Evolutionary conservation across 345 rosid genomes (phyloP), one percentile per base, ranked within the genome.

Genomic region (Ceriops zippeliana): DNA sequence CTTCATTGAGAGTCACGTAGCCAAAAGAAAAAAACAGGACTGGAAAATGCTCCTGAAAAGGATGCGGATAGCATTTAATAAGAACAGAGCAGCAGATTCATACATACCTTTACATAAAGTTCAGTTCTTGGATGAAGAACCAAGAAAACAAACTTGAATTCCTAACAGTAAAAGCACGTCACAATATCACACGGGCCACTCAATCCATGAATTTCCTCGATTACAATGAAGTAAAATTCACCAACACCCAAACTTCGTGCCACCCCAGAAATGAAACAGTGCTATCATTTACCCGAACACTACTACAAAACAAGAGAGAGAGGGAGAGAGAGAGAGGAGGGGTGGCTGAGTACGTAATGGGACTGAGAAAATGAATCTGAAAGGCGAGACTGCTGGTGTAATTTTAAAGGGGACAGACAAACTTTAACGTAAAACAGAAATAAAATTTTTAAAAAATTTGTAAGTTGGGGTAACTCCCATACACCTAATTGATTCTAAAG

Each of bases 41-140:
- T 11, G 21, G 32, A 30, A 32, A 26, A 27, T 20, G 30, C 47
- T 11, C 17, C 5, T 15, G 49, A 42, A 42, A 15, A 42, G 49
- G 49, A 13, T 42, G 16, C 49, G 19, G 59, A 56, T 34, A 47
- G 52, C 31, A 74, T 35, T 63, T 32, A 49, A 58, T 10, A 16
- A 21, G 28, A 56, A 24, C 13, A 56, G 53, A 58, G 24, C 6
- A 74, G 22, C 68, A 65, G 57, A 65, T 32, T 70, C 75, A 46
- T 19, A 53, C 60, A 13, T 27, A 69, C 79, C 72, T 65, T 68
- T 58, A 76, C 53, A 46, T 52, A 54, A 61, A 60, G 60, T 38
- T 79, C 58, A 76, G 68, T 64, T 70, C 76, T 62, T 58, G 56
- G 28, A 22, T 15, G 6, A 22, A 56, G 6, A 10, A 62, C 42